Evolutionary conservation across 805 yeast species (phyloP).

Genomic region (Yamadazyma olivae): DNA sequence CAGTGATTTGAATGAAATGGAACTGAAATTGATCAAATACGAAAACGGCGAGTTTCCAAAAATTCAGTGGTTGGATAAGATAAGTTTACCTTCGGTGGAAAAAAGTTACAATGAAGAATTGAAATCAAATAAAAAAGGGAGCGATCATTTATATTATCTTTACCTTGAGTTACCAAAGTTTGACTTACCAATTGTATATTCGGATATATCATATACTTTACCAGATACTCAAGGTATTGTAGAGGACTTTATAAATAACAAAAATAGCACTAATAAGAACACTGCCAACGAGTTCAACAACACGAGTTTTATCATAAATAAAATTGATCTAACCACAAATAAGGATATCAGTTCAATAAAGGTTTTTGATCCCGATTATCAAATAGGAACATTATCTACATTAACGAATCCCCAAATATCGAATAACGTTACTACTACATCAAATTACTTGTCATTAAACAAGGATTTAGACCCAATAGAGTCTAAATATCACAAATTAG

Average conservation of each 20-base stretch:
- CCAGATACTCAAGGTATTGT: slow-evolving; percentile 8
- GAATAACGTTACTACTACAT: neutral
- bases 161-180: slow-evolving; percentile 42
- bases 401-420: slow-evolving; percentile 4
- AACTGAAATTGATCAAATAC: slow-evolving; percentile 53
- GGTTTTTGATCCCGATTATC: slow-evolving; percentile 46
- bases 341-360: slow-evolving; percentile 13
- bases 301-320: slow-evolving; percentile 27
- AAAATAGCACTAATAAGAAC: slow-evolving; percentile 1
- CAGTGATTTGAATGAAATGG: slow-evolving; percentile 32
- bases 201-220: slow-evolving; percentile 21
- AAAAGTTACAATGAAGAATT: slow-evolving; percentile 1
- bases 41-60: slow-evolving; percentile 64
- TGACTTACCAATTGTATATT: slow-evolving; percentile 40
- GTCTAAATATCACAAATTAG: slow-evolving; percentile 76
- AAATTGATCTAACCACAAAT: slow-evolving; percentile 28
- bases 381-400: slow-evolving; percentile 7
- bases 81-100: slow-evolving; percentile 21
- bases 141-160: slow-evolving; percentile 19
- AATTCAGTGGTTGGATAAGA: slow-evolving; percentile 71
- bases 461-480: slow-evolving; percentile 70
- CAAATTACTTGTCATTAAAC: neutral
- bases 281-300: slow-evolving; percentile 1
- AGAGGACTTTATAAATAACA: neutral
- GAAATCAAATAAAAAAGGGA: neutral